Base-by-base conservation (phyloP, 1,284 basidiomycete genomes). In the Puccinia sorghi region DNA sequence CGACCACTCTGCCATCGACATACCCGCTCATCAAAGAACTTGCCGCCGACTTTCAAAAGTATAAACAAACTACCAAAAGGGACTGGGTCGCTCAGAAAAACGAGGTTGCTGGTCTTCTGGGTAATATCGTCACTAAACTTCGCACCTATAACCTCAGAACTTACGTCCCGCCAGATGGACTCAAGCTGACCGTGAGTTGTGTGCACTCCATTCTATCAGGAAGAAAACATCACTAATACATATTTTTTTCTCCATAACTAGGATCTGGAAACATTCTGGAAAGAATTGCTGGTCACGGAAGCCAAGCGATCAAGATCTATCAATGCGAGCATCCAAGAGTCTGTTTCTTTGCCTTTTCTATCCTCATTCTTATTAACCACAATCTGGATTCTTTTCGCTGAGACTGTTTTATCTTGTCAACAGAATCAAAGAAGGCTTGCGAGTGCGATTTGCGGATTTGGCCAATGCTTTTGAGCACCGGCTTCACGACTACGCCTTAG, bases 71-170 rank as follows among this genome's bases (percentile, higher is more conserved):
- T 0, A 90, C 88, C 61, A 97, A 97, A 83, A 89, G 94, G 7
- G 87, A 87, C 1, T 96, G 94, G 91, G 93, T 95, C 6, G 90
- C 89, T 2, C 95, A 98, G 85, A 90, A 92, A 82, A 93, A 94
- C 83, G 94, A 96, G 81, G 86, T 97, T 8, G 89, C 91, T 2
- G 93, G 92, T 1, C 87, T 98, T 15, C 92, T 97, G 82, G 90
- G 92, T 5, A 97, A 97, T 83, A 91, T 99, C 50, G 93, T 95
- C 84, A 97, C 94, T 1, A 97, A 98, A 85, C 86, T 99, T 80
- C 89, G 89, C 84, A 98, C 95, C 17, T 98, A 98, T 86, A 90
- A 91, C 13, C 84, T 97, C 80, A 87, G 90, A 72, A 89, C 92
- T 82, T 97, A 95, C 85, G 87, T 90, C 22, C 93, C 94, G n/a